A percentile compares a stretch with the other conserved stretches of the same genome.
These are phyloP conservation scores for Aureobasidium sp. DNA, from an alignment of 2,329 filamentous ascomycete species.

Conservation along the genomic window DNA sequence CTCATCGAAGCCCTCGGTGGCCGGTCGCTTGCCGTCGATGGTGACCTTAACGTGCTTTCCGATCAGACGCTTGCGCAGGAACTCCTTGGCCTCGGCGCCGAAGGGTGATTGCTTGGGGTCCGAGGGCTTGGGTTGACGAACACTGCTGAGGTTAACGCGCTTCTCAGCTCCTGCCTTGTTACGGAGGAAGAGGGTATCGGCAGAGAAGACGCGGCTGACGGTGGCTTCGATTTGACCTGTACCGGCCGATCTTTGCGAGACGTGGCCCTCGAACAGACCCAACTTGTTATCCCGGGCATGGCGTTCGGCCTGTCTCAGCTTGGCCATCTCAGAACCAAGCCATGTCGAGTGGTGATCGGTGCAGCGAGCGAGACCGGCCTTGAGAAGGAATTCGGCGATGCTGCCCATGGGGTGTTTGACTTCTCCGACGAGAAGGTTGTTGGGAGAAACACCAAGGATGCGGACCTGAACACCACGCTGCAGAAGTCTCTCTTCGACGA, in stretches of 20 bases:
- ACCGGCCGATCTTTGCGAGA: conserved; percentile 53
- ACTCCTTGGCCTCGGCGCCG: conserved; percentile 91
- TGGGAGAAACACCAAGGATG: conserved; percentile 78
- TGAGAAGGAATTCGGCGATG: conserved; percentile 83
- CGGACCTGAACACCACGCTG: conserved; percentile 79
- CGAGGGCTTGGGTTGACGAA: conserved; percentile 82
- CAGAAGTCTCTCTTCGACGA: conserved; percentile 76
- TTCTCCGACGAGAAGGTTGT: conserved; percentile 82
- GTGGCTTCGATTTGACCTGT: conserved; percentile 66
- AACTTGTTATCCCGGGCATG: conserved; percentile 67
- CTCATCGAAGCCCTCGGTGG: conserved; percentile 83
- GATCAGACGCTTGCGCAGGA: conserved; percentile 84
- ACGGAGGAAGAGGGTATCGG: conserved; percentile 80
- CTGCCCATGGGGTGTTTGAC: conserved; percentile 80
- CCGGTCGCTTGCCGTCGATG: conserved; percentile 84
- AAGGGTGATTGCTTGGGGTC: conserved; percentile 85
- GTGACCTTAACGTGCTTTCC: conserved; percentile 89
- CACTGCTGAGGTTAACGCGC: conserved; percentile 83
- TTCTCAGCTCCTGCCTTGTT: conserved; percentile 81
- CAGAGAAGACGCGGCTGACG: conserved; percentile 77
- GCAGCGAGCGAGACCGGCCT: conserved; percentile 83
- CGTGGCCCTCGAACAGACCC: conserved; percentile 74
- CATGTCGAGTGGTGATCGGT: conserved; percentile 93
- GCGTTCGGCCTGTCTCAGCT: conserved; percentile 78
- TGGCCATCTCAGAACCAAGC: conserved; percentile 79